Percentiles rank a stretch among this genome's conserved stretches.
Conservation (phyloP, 2,329 filamentous ascomycete species). For the Colletotrichum agaves region DNA sequence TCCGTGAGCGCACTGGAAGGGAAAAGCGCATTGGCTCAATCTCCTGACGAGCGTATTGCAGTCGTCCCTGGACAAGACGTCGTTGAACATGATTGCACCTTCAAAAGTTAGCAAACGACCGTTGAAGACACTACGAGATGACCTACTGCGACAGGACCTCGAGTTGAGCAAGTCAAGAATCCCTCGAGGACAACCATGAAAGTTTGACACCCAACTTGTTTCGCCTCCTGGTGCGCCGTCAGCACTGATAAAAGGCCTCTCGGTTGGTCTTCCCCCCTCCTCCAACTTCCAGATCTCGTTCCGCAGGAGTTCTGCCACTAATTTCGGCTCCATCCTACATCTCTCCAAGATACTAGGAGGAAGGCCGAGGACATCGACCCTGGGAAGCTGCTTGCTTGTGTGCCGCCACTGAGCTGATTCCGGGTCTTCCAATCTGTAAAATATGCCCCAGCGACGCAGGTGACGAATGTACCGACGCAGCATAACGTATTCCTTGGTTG, state of each 20-base stretch:
- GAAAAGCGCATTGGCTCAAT: constrained; percentile 74
- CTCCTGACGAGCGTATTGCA: constrained; percentile 67
- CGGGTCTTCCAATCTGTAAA: constrained; percentile 60
- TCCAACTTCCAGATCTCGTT: constrained; percentile 76
- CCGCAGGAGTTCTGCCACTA: constrained; percentile 80
- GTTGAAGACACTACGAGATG: fast-evolving
- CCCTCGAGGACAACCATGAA: constrained; percentile 77
- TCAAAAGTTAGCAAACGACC: constrained; percentile 22
- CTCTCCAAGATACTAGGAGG: constrained; percentile 80
- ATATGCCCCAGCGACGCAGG: constrained; percentile 81
- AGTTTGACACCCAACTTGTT: constrained; percentile 66
- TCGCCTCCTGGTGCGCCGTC: not conserved
- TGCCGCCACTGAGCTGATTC: constrained; percentile 14
- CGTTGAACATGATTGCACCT: constrained; percentile 88
- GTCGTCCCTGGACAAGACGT: constrained; percentile 66
- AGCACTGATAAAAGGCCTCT: not conserved
- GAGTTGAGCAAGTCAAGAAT: constrained; percentile 83
- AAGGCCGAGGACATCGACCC: constrained; percentile 66
- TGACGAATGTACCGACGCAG: constrained; percentile 64
- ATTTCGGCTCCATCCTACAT: constrained; percentile 75
- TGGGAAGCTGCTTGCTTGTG: constrained; percentile 31
- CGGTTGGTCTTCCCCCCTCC: constrained; percentile 50
- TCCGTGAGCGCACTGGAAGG: constrained; percentile 88
- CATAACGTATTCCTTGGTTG: constrained; percentile 67
- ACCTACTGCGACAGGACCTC: constrained; percentile 75